Percentiles rank a stretch among this genome's conserved stretches.
Conservation (phyloP, 192 early-diverging fungal genomes). For the Backusella tuberculispora region DNA sequence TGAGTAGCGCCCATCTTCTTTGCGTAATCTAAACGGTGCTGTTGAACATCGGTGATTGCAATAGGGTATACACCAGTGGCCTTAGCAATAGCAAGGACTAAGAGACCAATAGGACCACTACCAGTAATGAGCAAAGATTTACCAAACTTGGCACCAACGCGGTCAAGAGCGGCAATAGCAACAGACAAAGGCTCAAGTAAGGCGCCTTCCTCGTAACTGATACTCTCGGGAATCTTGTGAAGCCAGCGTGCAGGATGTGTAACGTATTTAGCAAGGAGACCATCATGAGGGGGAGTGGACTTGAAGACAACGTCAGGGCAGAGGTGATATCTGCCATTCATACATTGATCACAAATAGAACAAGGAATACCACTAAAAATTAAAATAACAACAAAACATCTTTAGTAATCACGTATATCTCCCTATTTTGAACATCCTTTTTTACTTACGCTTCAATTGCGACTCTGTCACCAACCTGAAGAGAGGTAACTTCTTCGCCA, state of each 20-base stretch:
- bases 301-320: constrained; percentile 44
- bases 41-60: constrained; percentile 35
- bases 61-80: constrained; percentile 37
- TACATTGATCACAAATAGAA: constrained; percentile 41
- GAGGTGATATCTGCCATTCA: constrained; percentile 40
- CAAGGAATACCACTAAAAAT: constrained; percentile 41
- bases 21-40: constrained; percentile 36
- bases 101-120: constrained; percentile 43
- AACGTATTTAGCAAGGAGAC: constrained; percentile 36
- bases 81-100: constrained; percentile 37
- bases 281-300: constrained; percentile 41
- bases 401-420: not conserved
- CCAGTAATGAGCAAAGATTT: constrained; percentile 41
- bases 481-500: constrained; percentile 37
- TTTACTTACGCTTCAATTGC: constrained; percentile 44
- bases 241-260: constrained; percentile 38
- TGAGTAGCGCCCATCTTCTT: constrained; percentile 33
- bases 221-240: constrained; percentile 32
- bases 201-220: constrained; percentile 40
- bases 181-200: constrained; percentile 44
- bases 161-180: constrained; percentile 37
- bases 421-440: not conserved
- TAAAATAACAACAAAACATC: not conserved
- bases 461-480: constrained; percentile 47
- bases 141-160: constrained; percentile 31